Evolutionary conservation across 441 rosid genomes (phyloP), one percentile per base, ranked within the genome.

Genomic region (Populus trichocarpa): DNA sequence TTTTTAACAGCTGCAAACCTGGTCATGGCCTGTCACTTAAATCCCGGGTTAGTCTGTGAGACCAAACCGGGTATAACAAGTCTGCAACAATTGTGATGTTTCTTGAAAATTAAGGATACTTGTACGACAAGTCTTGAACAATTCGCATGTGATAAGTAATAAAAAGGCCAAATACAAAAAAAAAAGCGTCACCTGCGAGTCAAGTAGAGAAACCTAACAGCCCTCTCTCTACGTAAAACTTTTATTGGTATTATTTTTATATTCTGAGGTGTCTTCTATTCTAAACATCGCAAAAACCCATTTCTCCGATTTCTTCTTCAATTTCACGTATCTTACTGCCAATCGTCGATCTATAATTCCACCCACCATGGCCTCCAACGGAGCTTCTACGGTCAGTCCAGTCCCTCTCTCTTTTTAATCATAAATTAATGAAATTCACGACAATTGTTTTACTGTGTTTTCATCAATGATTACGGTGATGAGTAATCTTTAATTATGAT

Each of bases 311-410:
- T 50, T 59, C 67, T 53, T 75, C 70, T 65, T 69, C 65, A 69
- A 75, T 77, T 63, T 80, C 74, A 74, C 26, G 61, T n/a, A n/a
- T 71, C 75, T 69, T 28, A 13, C 75, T 38, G 69, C 16, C n/a
- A 6, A 3, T 25, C 2, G 11, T 77, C 80, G 70, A 76, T 81
- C 85, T 40, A 35, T 66, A 18, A 10, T 20, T 22, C 4, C n/a
- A 10, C 53, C 9, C 12, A 6, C 65, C 82, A 95, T 95, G 99
- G 90, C 97, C 80, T 86, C 93, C 74, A 92, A 92, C 81, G 96
- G 96, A 77, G 91, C 91, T 87, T 89, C 99, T 36, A 74, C 89
- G 97, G 99, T 95, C 76, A 80, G 80, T 73, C 23, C 72, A 22
- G 80, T 72, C 23, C 70, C 22, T 75, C 40, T 50, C 28, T 63